Conservation (phyloP, 208 protist species). For the Wallacemonas sp. region DNA sequence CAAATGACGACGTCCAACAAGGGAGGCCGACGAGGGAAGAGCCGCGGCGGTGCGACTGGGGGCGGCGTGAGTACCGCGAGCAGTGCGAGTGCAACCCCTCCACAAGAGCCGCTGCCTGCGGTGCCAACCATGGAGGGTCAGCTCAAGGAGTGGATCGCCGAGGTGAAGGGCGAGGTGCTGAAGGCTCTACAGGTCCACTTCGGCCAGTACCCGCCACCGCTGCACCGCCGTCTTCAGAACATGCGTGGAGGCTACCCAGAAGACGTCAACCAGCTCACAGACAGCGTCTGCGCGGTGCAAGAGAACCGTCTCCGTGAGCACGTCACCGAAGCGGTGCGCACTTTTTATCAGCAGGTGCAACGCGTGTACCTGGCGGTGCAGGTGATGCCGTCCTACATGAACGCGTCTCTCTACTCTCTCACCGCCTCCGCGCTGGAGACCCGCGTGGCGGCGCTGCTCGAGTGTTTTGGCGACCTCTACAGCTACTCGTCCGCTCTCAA, state of each 20-base stretch:
- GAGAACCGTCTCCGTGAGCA: constrained; percentile 42
- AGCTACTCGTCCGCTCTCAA: constrained; percentile 43
- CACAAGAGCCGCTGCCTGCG: constrained; percentile 28
- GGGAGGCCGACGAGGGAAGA: not conserved
- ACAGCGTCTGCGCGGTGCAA: constrained; percentile 40
- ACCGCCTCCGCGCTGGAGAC: constrained; percentile 37
- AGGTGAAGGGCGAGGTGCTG: constrained; percentile 26
- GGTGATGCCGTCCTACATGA: constrained; percentile 44
- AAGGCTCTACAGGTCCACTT: constrained; percentile 39
- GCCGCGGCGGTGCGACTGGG: not conserved
- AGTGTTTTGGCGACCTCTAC: constrained; percentile 51
- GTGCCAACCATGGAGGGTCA: constrained; percentile 36
- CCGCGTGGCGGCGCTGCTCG: constrained; percentile 51
- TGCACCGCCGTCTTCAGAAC: constrained; percentile 42
- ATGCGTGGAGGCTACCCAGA: constrained; percentile 41
- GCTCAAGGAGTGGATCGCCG: constrained; percentile 35
- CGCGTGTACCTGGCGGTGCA: constrained; percentile 56
- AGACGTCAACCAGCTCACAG: constrained; percentile 32
- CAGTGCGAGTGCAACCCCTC: constrained; percentile 9
- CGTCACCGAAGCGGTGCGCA: constrained; percentile 29
- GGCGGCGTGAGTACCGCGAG: not conserved
- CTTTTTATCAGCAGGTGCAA: constrained; percentile 65
- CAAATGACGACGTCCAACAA: constrained; percentile 5
- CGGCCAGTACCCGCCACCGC: constrained; percentile 29
- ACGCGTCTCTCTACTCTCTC: constrained; percentile 32